A percentile compares a stretch with the other conserved stretches of the same genome.
These are phyloP conservation scores for Copromyces sp. DNA, from an alignment of 495 filamentous ascomycete genomes.

Conservation along the genomic window DNA sequence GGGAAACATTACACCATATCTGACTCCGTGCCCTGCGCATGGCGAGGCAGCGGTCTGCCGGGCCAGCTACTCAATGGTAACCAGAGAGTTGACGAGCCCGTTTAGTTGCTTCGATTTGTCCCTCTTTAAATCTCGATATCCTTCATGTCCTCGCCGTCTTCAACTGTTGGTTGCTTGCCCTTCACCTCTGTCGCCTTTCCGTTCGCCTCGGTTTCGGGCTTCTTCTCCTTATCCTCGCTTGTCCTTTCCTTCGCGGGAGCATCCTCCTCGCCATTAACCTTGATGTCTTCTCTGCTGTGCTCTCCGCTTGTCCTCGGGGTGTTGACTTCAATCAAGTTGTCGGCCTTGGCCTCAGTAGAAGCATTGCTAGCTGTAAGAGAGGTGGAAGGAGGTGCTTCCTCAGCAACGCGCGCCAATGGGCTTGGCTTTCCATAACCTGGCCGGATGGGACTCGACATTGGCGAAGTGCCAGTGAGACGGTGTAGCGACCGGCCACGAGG, in stretches of 20 bases:
- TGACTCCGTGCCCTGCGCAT: background rate
- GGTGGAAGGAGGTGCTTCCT: constrained; percentile 27
- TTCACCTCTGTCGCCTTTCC: constrained; percentile 16
- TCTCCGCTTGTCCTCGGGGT: constrained; percentile 42
- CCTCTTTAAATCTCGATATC: constrained; percentile 44
- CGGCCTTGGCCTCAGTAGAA: constrained; percentile 6
- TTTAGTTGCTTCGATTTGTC: background rate
- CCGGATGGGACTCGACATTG: constrained; percentile 42
- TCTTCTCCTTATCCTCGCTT: constrained; percentile 5
- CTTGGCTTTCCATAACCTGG: constrained; percentile 40
- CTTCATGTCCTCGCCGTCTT: constrained; percentile 43
- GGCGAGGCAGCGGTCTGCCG: background rate
- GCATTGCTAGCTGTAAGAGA: constrained; percentile 11
- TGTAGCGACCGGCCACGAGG: constrained; percentile 45
- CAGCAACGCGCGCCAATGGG: constrained; percentile 42
- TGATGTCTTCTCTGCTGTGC: constrained; percentile 24
- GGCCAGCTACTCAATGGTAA: background rate
- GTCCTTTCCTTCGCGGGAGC: constrained; percentile 16
- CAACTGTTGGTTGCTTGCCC: constrained; percentile 24
- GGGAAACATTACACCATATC: background rate
- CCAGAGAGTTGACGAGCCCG: background rate
- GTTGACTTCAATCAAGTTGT: constrained; percentile 36
- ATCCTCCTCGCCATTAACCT: constrained; percentile 20
- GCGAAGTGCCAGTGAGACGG: constrained; percentile 40
- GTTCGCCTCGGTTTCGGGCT: constrained; percentile 8